A percentile compares a stretch with the other conserved stretches of the same genome.
Conservation (phyloP, 305 asterid species). For the Euphrasia arctica region DNA sequence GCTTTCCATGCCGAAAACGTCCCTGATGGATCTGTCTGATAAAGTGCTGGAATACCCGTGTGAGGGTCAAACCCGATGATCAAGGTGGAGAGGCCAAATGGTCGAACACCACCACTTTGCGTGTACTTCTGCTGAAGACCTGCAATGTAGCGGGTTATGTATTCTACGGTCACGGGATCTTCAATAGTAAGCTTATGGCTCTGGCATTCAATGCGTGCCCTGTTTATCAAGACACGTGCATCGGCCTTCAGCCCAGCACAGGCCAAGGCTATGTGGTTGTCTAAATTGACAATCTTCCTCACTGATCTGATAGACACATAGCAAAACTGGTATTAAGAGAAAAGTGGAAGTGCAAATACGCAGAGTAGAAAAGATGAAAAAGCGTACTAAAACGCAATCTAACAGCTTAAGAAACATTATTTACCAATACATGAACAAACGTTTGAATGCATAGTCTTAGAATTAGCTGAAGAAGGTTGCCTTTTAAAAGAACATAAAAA, state of each 20-base stretch:
- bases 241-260: slow-evolving; percentile 84
- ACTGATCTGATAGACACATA: slow-evolving; percentile 52
- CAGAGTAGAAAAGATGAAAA: not conserved
- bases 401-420: not conserved
- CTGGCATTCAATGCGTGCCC: slow-evolving; percentile 77
- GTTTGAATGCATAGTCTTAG: not conserved
- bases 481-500: not conserved
- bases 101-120: slow-evolving; percentile 77
- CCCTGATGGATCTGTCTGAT: slow-evolving; percentile 83
- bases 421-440: not conserved
- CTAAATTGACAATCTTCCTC: slow-evolving; percentile 67
- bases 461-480: slow-evolving; percentile 5
- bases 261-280: slow-evolving; percentile 72
- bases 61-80: slow-evolving; percentile 77
- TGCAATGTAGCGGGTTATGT: slow-evolving; percentile 73
- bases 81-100: slow-evolving; percentile 71
- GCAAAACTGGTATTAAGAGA: slow-evolving; percentile 9
- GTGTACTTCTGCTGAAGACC: slow-evolving; percentile 83
- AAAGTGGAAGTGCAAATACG: not conserved
- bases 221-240: slow-evolving; percentile 71
- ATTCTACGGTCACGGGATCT: slow-evolving; percentile 77
- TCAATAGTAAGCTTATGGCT: slow-evolving; percentile 70
- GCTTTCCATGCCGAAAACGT: slow-evolving; percentile 87
- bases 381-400: not conserved
- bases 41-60: slow-evolving; percentile 57